Evolutionary conservation across 306 rosid species (phyloP).

Genomic region (Luffa acutangula): DNA sequence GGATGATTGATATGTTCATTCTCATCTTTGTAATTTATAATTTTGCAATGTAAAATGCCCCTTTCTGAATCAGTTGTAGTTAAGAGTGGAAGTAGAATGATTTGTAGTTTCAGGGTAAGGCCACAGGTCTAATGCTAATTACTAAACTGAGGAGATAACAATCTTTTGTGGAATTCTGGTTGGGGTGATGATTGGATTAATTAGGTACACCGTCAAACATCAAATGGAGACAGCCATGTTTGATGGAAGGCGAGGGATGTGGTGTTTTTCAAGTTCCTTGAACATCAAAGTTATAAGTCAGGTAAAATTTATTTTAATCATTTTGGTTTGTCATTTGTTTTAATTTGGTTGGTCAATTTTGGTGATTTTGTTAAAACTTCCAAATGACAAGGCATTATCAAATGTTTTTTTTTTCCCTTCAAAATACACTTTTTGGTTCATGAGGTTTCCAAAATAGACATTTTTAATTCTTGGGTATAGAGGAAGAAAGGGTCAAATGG

Average conservation of each 20-base stretch:
- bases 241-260: neutral
- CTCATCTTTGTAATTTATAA: slow-evolving; percentile 6
- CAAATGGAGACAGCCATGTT: neutral
- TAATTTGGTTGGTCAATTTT: too few species aligned
- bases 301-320: too few species aligned
- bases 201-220: neutral
- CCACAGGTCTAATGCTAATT: neutral
- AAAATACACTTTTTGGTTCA: too few species aligned
- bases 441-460: too few species aligned
- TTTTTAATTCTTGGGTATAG: too few species aligned
- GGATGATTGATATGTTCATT: neutral
- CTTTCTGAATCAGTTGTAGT: neutral
- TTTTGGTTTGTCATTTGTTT: too few species aligned
- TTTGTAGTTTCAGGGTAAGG: neutral
- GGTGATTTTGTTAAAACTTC: too few species aligned
- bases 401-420: too few species aligned
- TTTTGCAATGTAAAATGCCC: neutral
- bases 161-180: neutral
- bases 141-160: neutral
- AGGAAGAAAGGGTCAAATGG: too few species aligned
- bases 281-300: neutral
- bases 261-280: neutral
- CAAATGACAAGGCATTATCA: too few species aligned
- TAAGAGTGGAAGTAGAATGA: neutral
- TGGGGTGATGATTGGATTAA: neutral